Evolutionary conservation across 148 eudicot species (phyloP).

Genomic region (Polygonum aviculare): DNA sequence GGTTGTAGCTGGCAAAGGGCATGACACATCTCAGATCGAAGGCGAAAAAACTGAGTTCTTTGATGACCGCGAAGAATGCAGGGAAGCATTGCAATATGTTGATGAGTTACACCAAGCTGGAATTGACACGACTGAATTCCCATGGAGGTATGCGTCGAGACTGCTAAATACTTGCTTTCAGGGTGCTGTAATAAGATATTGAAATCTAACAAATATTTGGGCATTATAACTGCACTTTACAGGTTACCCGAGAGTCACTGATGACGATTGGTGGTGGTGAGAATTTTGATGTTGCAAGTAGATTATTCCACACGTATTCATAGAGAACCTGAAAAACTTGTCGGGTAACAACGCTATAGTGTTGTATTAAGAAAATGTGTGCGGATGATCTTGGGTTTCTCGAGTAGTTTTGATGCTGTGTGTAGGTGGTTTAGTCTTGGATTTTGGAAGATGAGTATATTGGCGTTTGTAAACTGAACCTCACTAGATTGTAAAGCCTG

Average conservation of each 20-base stretch:
- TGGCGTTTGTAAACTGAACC: background rate
- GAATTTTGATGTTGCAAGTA: background rate
- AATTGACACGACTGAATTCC: constrained; percentile 96
- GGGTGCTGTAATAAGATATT: background rate
- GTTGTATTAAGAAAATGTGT: background rate
- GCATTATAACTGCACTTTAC: constrained; percentile 13
- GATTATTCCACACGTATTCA: background rate
- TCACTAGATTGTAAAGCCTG: background rate
- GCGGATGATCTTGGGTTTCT: background rate
- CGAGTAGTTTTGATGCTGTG: background rate
- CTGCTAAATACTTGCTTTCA: background rate
- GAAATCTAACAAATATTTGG: background rate
- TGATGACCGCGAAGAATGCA: constrained; percentile 91
- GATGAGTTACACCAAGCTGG: constrained; percentile 99
- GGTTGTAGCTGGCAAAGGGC: constrained; percentile 98
- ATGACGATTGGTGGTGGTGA: constrained; percentile 1
- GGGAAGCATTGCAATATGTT: constrained; percentile 93
- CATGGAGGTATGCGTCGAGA: constrained; percentile 69
- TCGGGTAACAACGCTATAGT: background rate
- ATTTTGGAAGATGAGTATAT: constrained; percentile 1
- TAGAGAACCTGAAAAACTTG: background rate
- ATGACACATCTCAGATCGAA: constrained; percentile 65
- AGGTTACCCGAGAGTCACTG: constrained; percentile 95
- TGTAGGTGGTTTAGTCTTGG: background rate
- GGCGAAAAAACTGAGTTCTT: constrained; percentile 76